Conservation (phyloP, 2,329 filamentous ascomycete species). For the Trichoderma koningii region DNA sequence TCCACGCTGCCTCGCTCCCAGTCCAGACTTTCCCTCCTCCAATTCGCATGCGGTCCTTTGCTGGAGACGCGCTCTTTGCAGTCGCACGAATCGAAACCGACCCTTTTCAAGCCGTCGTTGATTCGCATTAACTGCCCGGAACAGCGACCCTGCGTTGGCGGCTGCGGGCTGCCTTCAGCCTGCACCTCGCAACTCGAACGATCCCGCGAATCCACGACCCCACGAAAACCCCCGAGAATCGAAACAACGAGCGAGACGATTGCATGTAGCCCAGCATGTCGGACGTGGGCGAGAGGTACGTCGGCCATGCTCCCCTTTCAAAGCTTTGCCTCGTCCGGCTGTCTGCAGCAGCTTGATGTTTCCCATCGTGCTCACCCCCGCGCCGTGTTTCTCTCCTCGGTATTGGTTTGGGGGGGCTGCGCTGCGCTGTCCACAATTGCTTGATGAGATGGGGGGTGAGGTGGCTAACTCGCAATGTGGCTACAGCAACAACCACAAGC, state of each 20-base stretch:
- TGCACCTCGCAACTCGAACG: background rate
- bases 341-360: background rate
- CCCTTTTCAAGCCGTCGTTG: background rate
- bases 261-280: constrained; percentile 35
- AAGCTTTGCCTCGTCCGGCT: background rate
- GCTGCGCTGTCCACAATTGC: background rate
- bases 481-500: constrained; percentile 46
- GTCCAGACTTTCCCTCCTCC: background rate
- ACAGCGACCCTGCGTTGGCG: constrained; percentile 6
- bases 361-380: background rate
- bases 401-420: background rate
- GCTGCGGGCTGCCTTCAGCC: constrained; percentile 20
- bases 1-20: constrained; percentile 4
- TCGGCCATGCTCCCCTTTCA: constrained; percentile 4
- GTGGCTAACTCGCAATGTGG: constrained; percentile 16
- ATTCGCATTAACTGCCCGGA: background rate
- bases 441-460: background rate
- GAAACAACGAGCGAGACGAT: background rate
- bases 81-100: background rate
- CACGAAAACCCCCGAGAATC: background rate
- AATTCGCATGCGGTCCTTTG: constrained; percentile 20
- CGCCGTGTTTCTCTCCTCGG: background rate
- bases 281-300: constrained; percentile 38
- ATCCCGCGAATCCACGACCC: background rate
- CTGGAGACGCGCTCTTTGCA: constrained; percentile 1